These are phyloP conservation scores for Asterella californica DNA, from an alignment of 225 moss, liverwort and hornwort genomes.

Conservation along the genomic window DNA sequence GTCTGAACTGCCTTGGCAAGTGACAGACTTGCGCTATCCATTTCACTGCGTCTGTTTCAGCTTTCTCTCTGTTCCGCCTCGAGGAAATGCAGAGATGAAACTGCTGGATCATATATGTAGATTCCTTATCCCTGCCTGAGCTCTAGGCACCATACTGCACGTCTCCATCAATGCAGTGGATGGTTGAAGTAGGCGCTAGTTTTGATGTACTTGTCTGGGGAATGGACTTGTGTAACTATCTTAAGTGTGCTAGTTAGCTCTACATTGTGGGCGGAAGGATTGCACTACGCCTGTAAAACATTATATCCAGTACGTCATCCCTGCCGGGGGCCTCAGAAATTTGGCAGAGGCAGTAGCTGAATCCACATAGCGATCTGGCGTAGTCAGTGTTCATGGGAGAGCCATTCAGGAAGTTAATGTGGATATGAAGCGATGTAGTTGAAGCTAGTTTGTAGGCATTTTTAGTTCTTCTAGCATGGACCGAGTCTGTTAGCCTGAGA, in stretches of 20 bases:
- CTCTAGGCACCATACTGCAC: background rate
- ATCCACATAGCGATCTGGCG: no score
- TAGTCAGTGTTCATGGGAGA: no score
- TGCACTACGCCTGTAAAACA: background rate
- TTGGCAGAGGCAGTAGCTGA: no score
- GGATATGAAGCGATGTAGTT: no score
- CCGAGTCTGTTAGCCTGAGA: no score
- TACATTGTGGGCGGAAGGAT: background rate
- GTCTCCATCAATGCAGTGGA: background rate
- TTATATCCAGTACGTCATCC: no score
- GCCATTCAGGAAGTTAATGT: no score
- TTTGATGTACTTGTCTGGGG: background rate
- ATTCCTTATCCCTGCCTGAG: background rate
- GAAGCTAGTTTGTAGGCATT: no score
- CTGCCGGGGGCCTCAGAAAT: no score
- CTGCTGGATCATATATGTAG: background rate
- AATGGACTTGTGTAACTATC: background rate
- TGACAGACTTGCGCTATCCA: background rate
- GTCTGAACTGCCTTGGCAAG: background rate
- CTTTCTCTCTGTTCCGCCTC: background rate
- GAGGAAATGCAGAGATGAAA: background rate
- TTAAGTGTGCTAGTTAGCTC: background rate
- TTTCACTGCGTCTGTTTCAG: background rate
- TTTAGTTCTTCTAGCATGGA: no score
- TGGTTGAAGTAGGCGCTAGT: background rate